Percentiles rank a stretch among this genome's conserved stretches.
These are phyloP conservation scores for Trifolium repens DNA, from an alignment of 306 rosid genomes.

Conservation along the genomic window DNA sequence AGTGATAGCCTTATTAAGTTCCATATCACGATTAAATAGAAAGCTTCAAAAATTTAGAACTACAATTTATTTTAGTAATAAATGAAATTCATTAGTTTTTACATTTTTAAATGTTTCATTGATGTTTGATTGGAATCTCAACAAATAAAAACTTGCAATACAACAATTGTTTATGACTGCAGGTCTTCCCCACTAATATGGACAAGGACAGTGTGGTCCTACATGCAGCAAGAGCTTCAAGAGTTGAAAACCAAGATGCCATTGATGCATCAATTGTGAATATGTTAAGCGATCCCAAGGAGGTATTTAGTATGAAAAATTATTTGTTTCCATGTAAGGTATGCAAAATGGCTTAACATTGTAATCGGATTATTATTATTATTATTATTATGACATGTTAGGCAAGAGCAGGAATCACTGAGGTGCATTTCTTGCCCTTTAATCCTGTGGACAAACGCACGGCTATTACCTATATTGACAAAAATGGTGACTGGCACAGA, in stretches of 20 bases:
- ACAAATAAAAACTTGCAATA: neutral
- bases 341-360: neutral
- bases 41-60: neutral
- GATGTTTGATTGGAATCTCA: neutral
- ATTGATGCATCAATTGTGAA: constrained; percentile 82
- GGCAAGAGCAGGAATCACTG: constrained; percentile 91
- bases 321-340: too few relatives aligned
- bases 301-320: constrained; percentile 58
- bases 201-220: constrained; percentile 63
- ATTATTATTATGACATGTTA: constrained; percentile 27
- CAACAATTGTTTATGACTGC: constrained; percentile 4
- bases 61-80: neutral
- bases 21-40: neutral
- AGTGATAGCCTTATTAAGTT: neutral
- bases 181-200: constrained; percentile 61
- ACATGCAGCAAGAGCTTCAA: constrained; percentile 73
- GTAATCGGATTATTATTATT: neutral
- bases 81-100: neutral
- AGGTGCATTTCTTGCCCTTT: constrained; percentile 87
- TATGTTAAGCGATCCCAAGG: constrained; percentile 77
- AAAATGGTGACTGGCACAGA: constrained; percentile 67
- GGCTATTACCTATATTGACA: constrained; percentile 78
- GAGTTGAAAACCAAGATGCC: constrained; percentile 83
- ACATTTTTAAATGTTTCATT: neutral
- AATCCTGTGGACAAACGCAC: constrained; percentile 91